Percentiles rank a stretch among this genome's conserved stretches.
These are phyloP conservation scores for Pseudocercospora crystallina DNA, from an alignment of 2,329 filamentous ascomycete genomes.

Conservation along the genomic window DNA sequence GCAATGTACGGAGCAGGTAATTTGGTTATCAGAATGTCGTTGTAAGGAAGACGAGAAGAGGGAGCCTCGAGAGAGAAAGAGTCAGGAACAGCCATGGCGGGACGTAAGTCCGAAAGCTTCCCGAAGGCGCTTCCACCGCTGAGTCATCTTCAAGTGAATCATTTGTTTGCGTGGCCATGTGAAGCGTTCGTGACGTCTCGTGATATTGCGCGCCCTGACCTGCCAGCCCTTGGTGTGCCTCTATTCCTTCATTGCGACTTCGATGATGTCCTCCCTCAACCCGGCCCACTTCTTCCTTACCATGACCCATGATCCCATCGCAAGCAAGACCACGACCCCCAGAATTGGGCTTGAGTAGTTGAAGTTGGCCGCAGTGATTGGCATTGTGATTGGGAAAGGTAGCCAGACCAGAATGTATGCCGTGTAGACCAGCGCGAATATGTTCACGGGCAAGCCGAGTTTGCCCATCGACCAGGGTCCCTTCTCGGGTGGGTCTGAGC, in stretches of 20 bases:
- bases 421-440: slow-evolving; percentile 26
- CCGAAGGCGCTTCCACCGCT: too few species aligned
- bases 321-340: slow-evolving; percentile 22
- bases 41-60: too few species aligned
- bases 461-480: slow-evolving; percentile 26
- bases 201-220: too few species aligned
- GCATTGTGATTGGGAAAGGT: slow-evolving; percentile 26
- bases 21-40: too few species aligned
- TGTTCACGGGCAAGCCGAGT: slow-evolving; percentile 24
- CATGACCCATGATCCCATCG: slow-evolving; percentile 20
- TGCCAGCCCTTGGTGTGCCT: too few species aligned
- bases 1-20: too few species aligned
- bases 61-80: too few species aligned
- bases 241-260: slow-evolving; percentile 16
- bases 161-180: too few species aligned
- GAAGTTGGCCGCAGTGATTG: slow-evolving; percentile 24
- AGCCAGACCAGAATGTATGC: slow-evolving; percentile 27
- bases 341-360: slow-evolving; percentile 30
- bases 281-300: slow-evolving; percentile 25
- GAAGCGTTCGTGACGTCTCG: too few species aligned
- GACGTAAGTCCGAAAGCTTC: too few species aligned
- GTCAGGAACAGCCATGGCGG: too few species aligned
- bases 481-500: slow-evolving; percentile 10
- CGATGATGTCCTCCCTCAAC: slow-evolving; percentile 23
- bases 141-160: too few species aligned